Base-by-base conservation (phyloP, 768 basidiomycete genomes). In the Galerina marginata region DNA sequence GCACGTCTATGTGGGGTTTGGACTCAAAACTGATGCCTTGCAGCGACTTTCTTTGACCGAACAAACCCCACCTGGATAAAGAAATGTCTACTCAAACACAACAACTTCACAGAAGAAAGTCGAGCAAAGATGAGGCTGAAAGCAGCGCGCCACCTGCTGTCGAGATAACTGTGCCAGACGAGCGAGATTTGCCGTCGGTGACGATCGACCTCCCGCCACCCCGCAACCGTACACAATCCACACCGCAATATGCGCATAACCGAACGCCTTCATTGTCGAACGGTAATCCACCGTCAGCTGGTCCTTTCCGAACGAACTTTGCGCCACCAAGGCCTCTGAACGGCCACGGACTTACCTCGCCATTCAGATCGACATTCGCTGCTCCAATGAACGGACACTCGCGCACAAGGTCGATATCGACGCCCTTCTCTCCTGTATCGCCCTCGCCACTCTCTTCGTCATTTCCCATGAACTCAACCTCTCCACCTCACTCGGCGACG, bases 391-490 rank as follows among this genome's bases (percentile, higher is more conserved):
- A 72, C 52, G 72, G 64, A 2, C 82, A 83, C 69, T 64, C 74
- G 20, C 80, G 83, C 33, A 79, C 79, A 9, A 78, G 81, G 14
- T 83, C 85, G 4, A 76, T 83, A 47, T 85, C 86, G 6, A 75
- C 81, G 3, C 79, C 83, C 2, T 84, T 82, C 66, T 75, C 79
- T 3, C 83, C 84, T 2, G 69, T 77, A 26, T 73, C 78, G 3
- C 83, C 81, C 4, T 86, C 86, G 1, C 85, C 85, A 4, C 77
- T 86, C 12, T 75, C 82, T 9, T 65, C 78, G 15, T 69, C 71
- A 0, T 73, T 73, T 14, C 63, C 66, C 12, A 67, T 67, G 25
- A 57, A 63, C 25, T 69, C 71, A 2, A 61, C 60, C n/a, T 56
- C 70, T 23, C 45, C 54, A 29, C 51, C 63, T 33, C 36, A 57